Evolutionary conservation across 768 basidiomycete genomes (phyloP), one percentile per base, ranked within the genome.

Genomic region (Pulveroboletus sp.): DNA sequence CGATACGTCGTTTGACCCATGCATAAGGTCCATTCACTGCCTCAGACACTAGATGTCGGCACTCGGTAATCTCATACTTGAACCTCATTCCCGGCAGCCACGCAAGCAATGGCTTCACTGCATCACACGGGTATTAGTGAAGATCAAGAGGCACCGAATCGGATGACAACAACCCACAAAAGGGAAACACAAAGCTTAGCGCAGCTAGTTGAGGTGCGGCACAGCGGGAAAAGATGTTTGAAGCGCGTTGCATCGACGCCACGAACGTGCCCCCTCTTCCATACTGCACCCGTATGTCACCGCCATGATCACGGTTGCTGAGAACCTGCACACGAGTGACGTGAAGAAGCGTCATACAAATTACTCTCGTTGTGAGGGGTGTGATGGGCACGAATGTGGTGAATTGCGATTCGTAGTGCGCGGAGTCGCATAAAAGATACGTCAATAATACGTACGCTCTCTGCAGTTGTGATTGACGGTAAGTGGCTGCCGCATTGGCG

Each of bases 31-130:
- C 36, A 8, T 65, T 46, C 30, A 57, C 26, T 2, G 36, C 43
- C 6, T 58, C 54, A 8, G 24, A 8, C 6, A 36, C 30, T 17
- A 54, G 27, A 35, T 30, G 49, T 3, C 46, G 32, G 15, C 55
- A 66, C 27, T 55, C 46, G 3, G 37, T 24, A 5, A 59, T 55
- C 21, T 50, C 17, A 21, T 49, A 39, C 26, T 63, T 60, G 52
- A 65, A 58, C 3, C 50, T 43, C 43, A 66, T 58, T 7, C 63
- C 61, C 0, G 63, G 68, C 18, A 68, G 40, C 68, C 66, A 68
- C 5, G 40, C 44, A 0, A 59, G 64, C 26, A 64, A 18, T 0
- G 46, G 24, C n/a, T 36, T 47, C n/a, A 62, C 66, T 66, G 24
- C 3, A 15, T 21, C 21, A 21, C 21, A 21, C 21, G 21, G 8